Conservation (phyloP, 2,329 filamentous ascomycete genomes). For the Fusarium hostae region DNA sequence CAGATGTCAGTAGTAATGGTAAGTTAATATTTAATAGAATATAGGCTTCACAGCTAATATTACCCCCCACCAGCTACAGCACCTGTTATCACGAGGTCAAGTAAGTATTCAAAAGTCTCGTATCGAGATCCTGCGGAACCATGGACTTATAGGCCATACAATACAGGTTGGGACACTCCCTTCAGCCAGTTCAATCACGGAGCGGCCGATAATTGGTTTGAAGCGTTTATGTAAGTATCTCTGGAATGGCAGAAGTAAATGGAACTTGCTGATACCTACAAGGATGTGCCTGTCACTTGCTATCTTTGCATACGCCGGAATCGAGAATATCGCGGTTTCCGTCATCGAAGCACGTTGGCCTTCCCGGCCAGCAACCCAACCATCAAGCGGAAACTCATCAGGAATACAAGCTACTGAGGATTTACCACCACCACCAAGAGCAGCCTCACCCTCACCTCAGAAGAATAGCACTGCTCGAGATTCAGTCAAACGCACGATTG, state of each 20-base stretch:
- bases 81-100: not conserved
- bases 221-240: not conserved
- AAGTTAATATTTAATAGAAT: too few relatives aligned
- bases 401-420: not conserved
- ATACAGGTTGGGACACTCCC: not conserved
- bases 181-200: not conserved
- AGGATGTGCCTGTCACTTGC: not conserved
- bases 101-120: not conserved
- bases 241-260: accelerated
- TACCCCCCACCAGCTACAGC: not conserved
- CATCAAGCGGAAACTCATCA: not conserved
- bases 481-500: not conserved
- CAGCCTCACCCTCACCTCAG: not conserved
- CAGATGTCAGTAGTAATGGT: not conserved
- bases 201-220: not conserved
- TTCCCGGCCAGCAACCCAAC: too few relatives aligned
- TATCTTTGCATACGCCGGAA: not conserved
- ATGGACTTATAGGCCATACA: not conserved
- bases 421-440: not conserved
- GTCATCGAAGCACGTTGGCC: not conserved
- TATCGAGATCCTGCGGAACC: not conserved
- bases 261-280: not conserved
- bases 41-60: not conserved
- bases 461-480: not conserved
- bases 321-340: not conserved